Conservation (phyloP, 2,329 filamentous ascomycete genomes). For the Aureobasidium subglaciale region DNA sequence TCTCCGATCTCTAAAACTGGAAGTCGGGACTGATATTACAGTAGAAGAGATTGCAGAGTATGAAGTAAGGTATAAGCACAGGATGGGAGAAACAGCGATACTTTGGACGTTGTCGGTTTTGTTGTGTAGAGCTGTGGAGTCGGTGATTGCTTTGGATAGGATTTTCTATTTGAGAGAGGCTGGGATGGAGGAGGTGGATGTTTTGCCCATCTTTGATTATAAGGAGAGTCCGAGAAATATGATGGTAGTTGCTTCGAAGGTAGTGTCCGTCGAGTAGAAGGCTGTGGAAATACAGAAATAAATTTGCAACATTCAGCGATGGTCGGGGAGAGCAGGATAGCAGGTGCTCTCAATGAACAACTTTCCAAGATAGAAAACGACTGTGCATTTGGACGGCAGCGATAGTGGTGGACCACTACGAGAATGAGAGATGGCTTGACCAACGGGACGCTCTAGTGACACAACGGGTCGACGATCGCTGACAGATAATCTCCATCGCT, state of each 20-base stretch:
- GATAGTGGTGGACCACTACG: too few relatives aligned
- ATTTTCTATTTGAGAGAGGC: slow-evolving; percentile 12
- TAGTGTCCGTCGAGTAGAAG: too few relatives aligned
- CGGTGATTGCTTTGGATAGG: slow-evolving; percentile 16
- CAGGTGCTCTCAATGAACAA: too few relatives aligned
- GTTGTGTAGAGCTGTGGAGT: slow-evolving; percentile 17
- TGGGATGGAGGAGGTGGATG: neutral
- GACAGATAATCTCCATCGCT: too few relatives aligned
- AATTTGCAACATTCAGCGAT: too few relatives aligned
- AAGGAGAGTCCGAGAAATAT: slow-evolving; percentile 16
- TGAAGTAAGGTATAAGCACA: slow-evolving; percentile 6
- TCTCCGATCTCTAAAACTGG: slow-evolving; percentile 4
- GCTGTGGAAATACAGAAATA: neutral
- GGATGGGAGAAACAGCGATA: slow-evolving; percentile 15
- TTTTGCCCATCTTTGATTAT: slow-evolving; percentile 15
- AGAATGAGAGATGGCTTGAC: too few relatives aligned
- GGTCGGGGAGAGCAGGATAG: too few relatives aligned
- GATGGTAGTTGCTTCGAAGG: slow-evolving; percentile 16
- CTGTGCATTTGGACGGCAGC: too few relatives aligned
- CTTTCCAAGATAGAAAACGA: too few relatives aligned
- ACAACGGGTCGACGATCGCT: too few relatives aligned
- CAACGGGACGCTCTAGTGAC: too few relatives aligned
- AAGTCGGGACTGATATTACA: slow-evolving; percentile 10
- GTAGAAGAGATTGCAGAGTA: slow-evolving; percentile 15
- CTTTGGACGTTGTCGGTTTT: slow-evolving; percentile 17